These are phyloP conservation scores for Rhizopogon vulgaris DNA, from an alignment of 768 basidiomycete genomes.

Conservation along the genomic window DNA sequence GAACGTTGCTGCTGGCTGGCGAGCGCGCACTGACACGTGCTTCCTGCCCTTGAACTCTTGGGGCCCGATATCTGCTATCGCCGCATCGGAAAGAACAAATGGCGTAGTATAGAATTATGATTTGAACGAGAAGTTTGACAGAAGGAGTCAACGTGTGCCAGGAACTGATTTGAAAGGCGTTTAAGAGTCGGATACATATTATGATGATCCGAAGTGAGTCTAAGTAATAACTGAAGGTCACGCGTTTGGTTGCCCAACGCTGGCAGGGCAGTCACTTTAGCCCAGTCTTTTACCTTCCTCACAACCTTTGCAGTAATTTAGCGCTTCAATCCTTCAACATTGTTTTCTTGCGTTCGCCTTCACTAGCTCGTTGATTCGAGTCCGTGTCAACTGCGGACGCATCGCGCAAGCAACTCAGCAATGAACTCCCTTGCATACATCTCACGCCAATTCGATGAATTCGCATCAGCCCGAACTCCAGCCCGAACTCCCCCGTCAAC, in stretches of 20 bases:
- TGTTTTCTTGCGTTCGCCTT: neutral
- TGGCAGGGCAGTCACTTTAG: neutral
- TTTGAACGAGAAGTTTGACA: too few relatives aligned
- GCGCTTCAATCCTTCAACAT: neutral
- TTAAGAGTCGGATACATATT: neutral
- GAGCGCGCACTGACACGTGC: neutral
- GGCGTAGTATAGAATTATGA: too few relatives aligned
- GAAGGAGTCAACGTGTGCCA: too few relatives aligned
- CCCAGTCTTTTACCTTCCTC: neutral
- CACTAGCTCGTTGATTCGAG: conserved; percentile 2
- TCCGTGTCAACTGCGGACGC: conserved; percentile 1
- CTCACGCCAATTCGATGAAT: conserved; percentile 76
- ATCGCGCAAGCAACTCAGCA: neutral
- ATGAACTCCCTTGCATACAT: conserved; percentile 85
- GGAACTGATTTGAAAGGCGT: neutral
- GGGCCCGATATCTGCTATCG: too few relatives aligned
- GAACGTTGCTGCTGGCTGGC: neutral
- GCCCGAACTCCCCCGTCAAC: conserved; percentile 55
- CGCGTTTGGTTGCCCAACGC: conserved; percentile 3
- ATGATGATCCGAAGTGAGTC: neutral
- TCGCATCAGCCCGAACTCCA: conserved; percentile 55
- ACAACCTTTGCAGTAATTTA: neutral
- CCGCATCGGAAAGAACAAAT: neutral
- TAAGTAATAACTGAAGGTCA: neutral
- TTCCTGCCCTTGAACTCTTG: too few relatives aligned